Base-by-base conservation (phyloP, 495 filamentous ascomycete genomes). In the Daldinia bambusicola region DNA sequence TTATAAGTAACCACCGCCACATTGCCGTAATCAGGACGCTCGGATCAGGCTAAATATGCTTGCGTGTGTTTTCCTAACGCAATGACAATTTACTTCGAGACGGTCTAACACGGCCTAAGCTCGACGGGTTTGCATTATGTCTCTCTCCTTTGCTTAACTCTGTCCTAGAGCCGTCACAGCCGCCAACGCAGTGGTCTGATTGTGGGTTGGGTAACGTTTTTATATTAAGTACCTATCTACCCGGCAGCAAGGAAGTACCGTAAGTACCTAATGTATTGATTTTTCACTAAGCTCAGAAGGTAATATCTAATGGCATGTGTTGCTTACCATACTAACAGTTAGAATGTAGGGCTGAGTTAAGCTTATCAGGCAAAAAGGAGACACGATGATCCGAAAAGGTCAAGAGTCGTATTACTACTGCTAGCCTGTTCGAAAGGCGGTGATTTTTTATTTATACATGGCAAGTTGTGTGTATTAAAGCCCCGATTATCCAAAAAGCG, bases 31-130 rank as follows among this genome's bases (percentile, higher is more conserved):
- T 62, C 68, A 59, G 41, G 9, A 43, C 43, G 22, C n/a, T 16
- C 48, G 43, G 52, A 71, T 72, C 69, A 72, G 69, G 55, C 69
- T 72, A 72, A 72, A 72, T 67, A 51, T 68, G 34, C 22, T 50
- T 1, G 3, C 3, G 26, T 3, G 18, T 16, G 51, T 43, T 56
- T 43, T 40, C n/a, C 48, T 50, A 51, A 37, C 56, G 18, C 40
- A 37, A 62, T 38, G 48, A 56, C 20, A 52, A 71, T 71, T 30
- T 55, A 40, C 53, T 26, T 37, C 10, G 18, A 22, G 12, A 16
- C 45, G 53, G 34, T 20, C 53, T 55, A 43, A 22, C 7, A 16
- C 45, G 53, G 34, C 31, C 53, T 55, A 43, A 48, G 30, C 10
- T 67, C 14, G 18, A 48, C 16, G 14, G 37, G 55, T 34, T 38